phyloP scores from a whole-genome alignment of 352 stramenopile genomes.

The Phytopythium cucurbitacearum region DNA sequence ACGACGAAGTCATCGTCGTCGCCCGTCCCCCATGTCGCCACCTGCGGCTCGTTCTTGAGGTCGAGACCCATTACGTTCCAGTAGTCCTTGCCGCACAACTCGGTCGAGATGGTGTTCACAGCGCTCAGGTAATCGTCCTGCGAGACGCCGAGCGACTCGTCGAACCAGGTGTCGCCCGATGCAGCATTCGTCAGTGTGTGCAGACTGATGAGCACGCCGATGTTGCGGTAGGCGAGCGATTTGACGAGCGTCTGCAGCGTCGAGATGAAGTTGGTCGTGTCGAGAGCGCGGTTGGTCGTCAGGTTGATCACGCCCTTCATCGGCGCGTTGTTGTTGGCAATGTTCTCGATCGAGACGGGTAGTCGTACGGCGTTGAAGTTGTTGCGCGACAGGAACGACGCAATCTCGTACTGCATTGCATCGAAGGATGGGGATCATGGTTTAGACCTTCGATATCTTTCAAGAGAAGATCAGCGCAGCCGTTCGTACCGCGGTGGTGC shows the following conservation, averaged over 20 bases:
- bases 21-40: constrained; percentile 64
- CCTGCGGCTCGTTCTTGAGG: constrained; percentile 76
- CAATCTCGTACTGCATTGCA: constrained; percentile 46
- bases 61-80: constrained; percentile 84
- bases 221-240: constrained; percentile 59
- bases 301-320: constrained; percentile 62
- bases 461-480: background rate
- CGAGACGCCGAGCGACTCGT: constrained; percentile 33
- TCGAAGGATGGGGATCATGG: background rate
- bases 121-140: constrained; percentile 58
- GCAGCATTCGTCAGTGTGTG: constrained; percentile 60
- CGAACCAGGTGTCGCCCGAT: constrained; percentile 63
- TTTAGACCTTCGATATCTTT: no score
- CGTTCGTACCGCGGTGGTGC: constrained; percentile 49
- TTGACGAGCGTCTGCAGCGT: constrained; percentile 70
- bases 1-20: constrained; percentile 59
- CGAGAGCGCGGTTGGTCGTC: constrained; percentile 64
- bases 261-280: constrained; percentile 65
- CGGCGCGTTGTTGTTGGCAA: constrained; percentile 61
- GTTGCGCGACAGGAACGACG: constrained; percentile 68
- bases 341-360: constrained; percentile 61
- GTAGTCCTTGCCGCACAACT: constrained; percentile 55
- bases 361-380: constrained; percentile 83
- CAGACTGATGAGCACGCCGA: constrained; percentile 74
- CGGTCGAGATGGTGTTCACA: constrained; percentile 50